Percentiles rank a stretch among this genome's conserved stretches.
phyloP scores from a whole-genome alignment of 345 rosid species.

The Alliaria petiolata region DNA sequence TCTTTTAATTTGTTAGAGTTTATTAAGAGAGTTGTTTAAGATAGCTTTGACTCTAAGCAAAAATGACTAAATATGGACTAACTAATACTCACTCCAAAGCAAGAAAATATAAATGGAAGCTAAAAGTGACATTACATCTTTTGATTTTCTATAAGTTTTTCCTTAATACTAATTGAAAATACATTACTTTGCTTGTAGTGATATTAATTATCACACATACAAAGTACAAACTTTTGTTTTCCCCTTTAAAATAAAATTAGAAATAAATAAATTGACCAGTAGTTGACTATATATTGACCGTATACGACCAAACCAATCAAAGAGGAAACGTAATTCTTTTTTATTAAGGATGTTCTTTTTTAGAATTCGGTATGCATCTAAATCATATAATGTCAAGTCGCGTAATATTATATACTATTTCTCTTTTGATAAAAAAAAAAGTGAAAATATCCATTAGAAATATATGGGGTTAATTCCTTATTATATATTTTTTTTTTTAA shows the following conservation, averaged over 20 bases:
- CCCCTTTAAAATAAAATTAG: not conserved
- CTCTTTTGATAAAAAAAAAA: not conserved
- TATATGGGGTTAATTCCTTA: not conserved
- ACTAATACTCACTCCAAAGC: constrained; percentile 38
- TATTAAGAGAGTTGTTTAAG: constrained; percentile 21
- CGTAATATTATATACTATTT: not conserved
- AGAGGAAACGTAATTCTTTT: not conserved
- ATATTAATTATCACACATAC: constrained; percentile 7
- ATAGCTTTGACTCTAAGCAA: constrained; percentile 35
- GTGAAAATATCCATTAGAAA: not conserved
- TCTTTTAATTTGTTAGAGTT: no score
- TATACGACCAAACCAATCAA: constrained; percentile 13
- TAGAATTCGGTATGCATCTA: not conserved
- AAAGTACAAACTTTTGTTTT: no score
- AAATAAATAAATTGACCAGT: not conserved
- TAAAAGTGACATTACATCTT: constrained; percentile 36
- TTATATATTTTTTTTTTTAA: no score
- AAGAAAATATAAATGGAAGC: constrained; percentile 25
- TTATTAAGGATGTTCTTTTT: not conserved
- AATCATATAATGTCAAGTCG: no score
- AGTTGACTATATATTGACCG: constrained; percentile 28
- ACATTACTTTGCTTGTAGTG: constrained; percentile 26
- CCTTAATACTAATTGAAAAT: not conserved
- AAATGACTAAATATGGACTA: constrained; percentile 30
- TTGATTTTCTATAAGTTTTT: constrained; percentile 3